Evolutionary conservation across 1,139 yeast genomes (phyloP).

Genomic region (Yamadazyma kanchanaburiensis): DNA sequence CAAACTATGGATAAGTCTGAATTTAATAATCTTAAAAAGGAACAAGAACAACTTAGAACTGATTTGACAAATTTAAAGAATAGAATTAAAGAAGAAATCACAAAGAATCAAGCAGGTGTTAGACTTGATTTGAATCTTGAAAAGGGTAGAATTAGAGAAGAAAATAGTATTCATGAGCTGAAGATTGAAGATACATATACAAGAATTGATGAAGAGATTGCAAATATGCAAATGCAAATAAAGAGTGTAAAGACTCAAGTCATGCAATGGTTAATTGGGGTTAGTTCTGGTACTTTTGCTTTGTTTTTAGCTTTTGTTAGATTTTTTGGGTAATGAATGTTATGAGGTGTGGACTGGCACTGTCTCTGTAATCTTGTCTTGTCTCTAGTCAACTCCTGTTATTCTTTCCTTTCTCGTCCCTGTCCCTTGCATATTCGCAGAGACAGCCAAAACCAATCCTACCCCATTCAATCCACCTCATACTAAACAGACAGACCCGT

Average conservation of each 20-base stretch:
- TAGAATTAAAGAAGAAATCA: slow-evolving; percentile 84
- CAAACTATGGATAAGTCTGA: slow-evolving; percentile 87
- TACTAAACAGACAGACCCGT: too few relatives aligned
- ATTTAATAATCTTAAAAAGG: slow-evolving; percentile 75
- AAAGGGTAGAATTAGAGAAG: slow-evolving; percentile 94
- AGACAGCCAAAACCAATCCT: too few relatives aligned
- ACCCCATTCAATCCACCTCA: too few relatives aligned
- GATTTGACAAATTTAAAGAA: slow-evolving; percentile 86
- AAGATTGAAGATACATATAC: slow-evolving; percentile 94
- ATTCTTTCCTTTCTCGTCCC: too few relatives aligned
- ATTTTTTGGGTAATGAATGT: slow-evolving; percentile 54
- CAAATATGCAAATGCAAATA: slow-evolving; percentile 91
- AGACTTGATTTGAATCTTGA: slow-evolving; percentile 87
- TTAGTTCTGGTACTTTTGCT: slow-evolving; percentile 96
- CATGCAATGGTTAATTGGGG: slow-evolving; percentile 97
- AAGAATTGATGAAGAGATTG: slow-evolving; percentile 90
- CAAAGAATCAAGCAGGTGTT: slow-evolving; percentile 87
- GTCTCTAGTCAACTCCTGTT: too few relatives aligned
- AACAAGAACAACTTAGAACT: slow-evolving; percentile 79
- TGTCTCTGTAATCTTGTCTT: too few relatives aligned
- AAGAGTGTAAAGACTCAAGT: slow-evolving; percentile 94
- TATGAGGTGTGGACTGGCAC: slow-evolving; percentile 2
- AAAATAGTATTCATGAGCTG: slow-evolving; percentile 85
- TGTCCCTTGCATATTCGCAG: too few relatives aligned
- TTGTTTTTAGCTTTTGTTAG: slow-evolving; percentile 87